A percentile compares a stretch with the other conserved stretches of the same genome.
Conservation (phyloP, 768 basidiomycete genomes). For the Lentinula sp. region DNA sequence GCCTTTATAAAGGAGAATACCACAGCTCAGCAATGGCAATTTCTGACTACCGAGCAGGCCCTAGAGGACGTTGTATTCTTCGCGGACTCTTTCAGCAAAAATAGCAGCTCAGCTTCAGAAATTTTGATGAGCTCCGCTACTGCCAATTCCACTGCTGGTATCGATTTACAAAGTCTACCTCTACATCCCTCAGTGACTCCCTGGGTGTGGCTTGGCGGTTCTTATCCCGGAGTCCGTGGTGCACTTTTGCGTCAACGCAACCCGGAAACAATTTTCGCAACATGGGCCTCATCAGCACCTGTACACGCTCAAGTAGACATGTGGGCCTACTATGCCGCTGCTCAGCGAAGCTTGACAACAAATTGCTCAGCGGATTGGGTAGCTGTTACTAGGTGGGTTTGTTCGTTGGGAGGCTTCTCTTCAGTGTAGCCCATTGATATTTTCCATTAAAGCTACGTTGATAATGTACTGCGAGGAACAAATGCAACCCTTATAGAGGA, state of each 20-base stretch:
- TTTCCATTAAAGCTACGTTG: slow-evolving; percentile 22
- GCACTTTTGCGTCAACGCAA: slow-evolving; percentile 40
- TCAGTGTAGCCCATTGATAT: not conserved
- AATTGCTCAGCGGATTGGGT: slow-evolving; percentile 52
- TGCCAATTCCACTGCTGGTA: not conserved
- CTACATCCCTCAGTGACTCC: slow-evolving; percentile 38
- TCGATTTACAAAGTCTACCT: slow-evolving; percentile 11
- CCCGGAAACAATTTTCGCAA: slow-evolving; percentile 37
- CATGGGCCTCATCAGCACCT: slow-evolving; percentile 45
- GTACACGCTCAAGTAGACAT: slow-evolving; percentile 47
- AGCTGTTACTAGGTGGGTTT: slow-evolving; percentile 30
- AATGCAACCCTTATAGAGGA: slow-evolving; percentile 26
- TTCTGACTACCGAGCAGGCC: slow-evolving; percentile 42
- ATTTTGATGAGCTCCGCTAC: not conserved
- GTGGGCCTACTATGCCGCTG: slow-evolving; percentile 44
- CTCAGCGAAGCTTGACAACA: slow-evolving; percentile 40
- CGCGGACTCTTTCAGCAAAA: slow-evolving; percentile 29
- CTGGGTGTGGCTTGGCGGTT: slow-evolving; percentile 45
- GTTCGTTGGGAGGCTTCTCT: not conserved
- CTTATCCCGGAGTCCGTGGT: slow-evolving; percentile 42
- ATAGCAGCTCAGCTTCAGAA: not conserved
- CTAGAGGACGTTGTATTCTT: slow-evolving; percentile 46
- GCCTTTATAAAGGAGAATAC: slow-evolving; percentile 30
- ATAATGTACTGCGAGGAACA: slow-evolving; percentile 24
- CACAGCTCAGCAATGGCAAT: slow-evolving; percentile 39